Evolutionary conservation across 768 basidiomycete species (phyloP), one percentile per base, ranked within the genome.

Genomic region (Boletus patriciae): DNA sequence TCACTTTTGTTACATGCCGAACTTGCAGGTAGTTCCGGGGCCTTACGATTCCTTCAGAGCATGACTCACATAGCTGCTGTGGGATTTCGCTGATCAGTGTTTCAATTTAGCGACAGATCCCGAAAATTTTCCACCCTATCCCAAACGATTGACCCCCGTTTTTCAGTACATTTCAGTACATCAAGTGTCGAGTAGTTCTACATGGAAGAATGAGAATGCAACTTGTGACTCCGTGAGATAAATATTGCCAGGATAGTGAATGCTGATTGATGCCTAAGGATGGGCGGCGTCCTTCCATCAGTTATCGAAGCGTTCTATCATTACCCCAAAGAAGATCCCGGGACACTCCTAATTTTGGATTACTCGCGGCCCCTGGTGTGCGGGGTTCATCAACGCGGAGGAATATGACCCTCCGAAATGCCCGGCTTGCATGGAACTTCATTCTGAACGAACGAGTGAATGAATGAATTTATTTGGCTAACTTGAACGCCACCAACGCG

Each of bases 101-200:
- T 19, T 36, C 11, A 21, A 15, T 25, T 37, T 36, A 27, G 21
- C 21, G 25, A 31, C 34, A 50, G 50, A 43, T 19, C 25, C 62
- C 59, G 64, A 58, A 42, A 36, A 5, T 25, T 29, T 55, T 66
- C 65, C 60, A 55, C 23, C 45, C 19, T 12, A 4, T 59, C 45
- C 43, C 36, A 25, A 33, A 34, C 13, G 33, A 23, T 45, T 54
- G 41, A 44, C 54, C 50, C 23, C 27, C 34, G 18, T 15, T 23
- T 25, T 15, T 36, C 21, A 49, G 31, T 18, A 51, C 36, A 6
- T 25, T 15, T 36, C 21, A 49, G 31, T 18, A 51, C 36, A 6
- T 42, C 21, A 15, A 21, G 1, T n/a, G 1, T 5, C 19, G 23
- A n/a, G 9, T 19, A 43, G 2, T 15, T 38, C 42, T 16, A 13